phyloP scores from a whole-genome alignment of 805 yeast species.

The Candida tallmaniae region DNA sequence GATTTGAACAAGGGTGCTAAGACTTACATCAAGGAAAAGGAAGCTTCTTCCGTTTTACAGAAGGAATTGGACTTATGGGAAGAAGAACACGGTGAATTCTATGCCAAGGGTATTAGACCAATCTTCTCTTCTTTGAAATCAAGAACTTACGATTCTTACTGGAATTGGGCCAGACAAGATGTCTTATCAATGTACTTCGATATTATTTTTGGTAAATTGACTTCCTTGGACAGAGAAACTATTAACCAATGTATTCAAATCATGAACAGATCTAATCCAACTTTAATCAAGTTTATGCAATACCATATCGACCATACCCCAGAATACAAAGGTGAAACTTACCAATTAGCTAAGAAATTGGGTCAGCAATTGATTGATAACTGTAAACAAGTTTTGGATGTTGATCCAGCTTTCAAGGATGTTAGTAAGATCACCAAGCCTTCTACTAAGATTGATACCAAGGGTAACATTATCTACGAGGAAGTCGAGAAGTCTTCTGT shows the following conservation, averaged over 20 bases:
- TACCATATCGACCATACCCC: conserved; percentile 82
- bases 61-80: conserved; percentile 88
- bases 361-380: conserved; percentile 94
- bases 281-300: conserved; percentile 94
- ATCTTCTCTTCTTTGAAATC: conserved; percentile 90
- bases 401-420: conserved; percentile 92
- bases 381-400: conserved; percentile 78
- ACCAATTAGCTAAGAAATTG: conserved; percentile 80
- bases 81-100: conserved; percentile 81
- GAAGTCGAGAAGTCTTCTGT: conserved; percentile 88
- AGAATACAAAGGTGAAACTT: conserved; percentile 82
- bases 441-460: conserved; percentile 78
- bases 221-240: conserved; percentile 91
- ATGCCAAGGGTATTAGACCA: conserved; percentile 88
- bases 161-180: conserved; percentile 99
- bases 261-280: conserved; percentile 95
- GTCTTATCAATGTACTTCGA: conserved; percentile 90
- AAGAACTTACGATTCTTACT: conserved; percentile 92
- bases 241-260: conserved; percentile 94
- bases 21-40: conserved; percentile 75
- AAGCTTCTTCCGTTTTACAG: conserved; percentile 78
- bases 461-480: conserved; percentile 80
- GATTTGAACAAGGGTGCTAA: conserved; percentile 91
- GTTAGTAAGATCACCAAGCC: conserved; percentile 95
- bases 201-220: conserved; percentile 88